These are phyloP conservation scores for Brassica juncea DNA, from an alignment of 345 rosid species.

Conservation along the genomic window DNA sequence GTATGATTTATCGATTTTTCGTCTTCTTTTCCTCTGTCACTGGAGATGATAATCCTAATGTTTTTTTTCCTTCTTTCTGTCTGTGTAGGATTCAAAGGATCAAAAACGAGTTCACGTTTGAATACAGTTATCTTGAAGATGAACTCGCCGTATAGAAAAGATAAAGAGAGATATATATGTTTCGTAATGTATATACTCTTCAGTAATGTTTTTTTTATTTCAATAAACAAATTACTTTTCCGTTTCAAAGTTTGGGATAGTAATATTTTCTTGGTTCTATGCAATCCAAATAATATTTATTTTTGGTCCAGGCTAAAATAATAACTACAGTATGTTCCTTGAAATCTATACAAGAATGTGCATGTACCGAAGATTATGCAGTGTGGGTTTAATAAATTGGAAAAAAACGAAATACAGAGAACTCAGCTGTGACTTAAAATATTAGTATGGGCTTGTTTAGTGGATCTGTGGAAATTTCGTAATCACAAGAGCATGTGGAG, in stretches of 20 bases:
- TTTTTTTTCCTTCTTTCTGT: neutral
- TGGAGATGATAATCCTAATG: constrained; percentile 39
- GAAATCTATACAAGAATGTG: constrained; percentile 20
- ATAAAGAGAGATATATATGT: neutral
- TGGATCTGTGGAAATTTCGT: constrained; percentile 24
- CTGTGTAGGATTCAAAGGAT: constrained; percentile 88
- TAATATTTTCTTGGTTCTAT: neutral
- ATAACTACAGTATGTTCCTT: neutral
- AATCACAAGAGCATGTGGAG: constrained; percentile 25
- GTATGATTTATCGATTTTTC: constrained; percentile 14
- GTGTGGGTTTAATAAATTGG: neutral
- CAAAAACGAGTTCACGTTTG: constrained; percentile 92
- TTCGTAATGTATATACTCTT: constrained; percentile 21
- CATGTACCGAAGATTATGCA: constrained; percentile 29
- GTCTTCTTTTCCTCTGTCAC: neutral
- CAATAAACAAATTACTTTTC: constrained; percentile 26
- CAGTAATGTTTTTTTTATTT: neutral
- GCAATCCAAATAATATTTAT: neutral
- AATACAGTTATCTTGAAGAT: constrained; percentile 90
- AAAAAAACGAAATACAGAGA: neutral
- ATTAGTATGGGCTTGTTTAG: constrained; percentile 10
- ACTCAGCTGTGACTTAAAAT: neutral
- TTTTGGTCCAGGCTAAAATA: neutral
- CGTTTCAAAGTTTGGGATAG: neutral
- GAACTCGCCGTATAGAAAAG: constrained; percentile 56